These are phyloP conservation scores for Coniferiporia weirii DNA, from an alignment of 1,284 basidiomycete species.

Conservation along the genomic window DNA sequence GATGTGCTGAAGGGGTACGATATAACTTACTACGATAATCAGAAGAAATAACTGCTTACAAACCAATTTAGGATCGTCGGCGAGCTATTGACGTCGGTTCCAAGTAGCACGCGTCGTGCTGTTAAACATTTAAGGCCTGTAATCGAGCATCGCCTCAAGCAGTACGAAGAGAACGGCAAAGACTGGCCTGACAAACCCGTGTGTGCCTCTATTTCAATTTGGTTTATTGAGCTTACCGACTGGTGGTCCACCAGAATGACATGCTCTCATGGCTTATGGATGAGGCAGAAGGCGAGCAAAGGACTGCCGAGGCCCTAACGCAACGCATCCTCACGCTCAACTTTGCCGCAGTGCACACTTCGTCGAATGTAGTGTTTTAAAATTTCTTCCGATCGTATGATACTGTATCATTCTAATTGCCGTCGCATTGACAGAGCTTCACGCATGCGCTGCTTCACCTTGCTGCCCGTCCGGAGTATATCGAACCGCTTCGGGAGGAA, in stretches of 20 bases:
- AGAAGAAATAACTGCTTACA: not conserved
- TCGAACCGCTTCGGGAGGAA: constrained; percentile 40
- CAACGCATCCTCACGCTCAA: constrained; percentile 31
- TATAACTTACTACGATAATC: not conserved
- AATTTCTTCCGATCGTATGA: not conserved
- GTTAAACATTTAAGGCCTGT: constrained; percentile 31
- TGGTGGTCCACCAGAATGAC: constrained; percentile 31
- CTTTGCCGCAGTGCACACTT: constrained; percentile 38
- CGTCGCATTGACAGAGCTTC: constrained; percentile 26
- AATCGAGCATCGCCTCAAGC: constrained; percentile 32
- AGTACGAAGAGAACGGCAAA: constrained; percentile 28
- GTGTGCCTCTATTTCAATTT: constrained; percentile 6
- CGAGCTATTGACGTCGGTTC: constrained; percentile 5
- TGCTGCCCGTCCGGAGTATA: constrained; percentile 34
- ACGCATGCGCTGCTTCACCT: constrained; percentile 34
- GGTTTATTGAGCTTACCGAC: not conserved
- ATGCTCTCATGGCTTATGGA: constrained; percentile 42
- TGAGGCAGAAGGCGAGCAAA: constrained; percentile 30
- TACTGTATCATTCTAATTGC: not conserved
- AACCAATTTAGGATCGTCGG: constrained; percentile 1
- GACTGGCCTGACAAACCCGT: constrained; percentile 37
- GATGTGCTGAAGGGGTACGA: constrained; percentile 3
- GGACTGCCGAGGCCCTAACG: constrained; percentile 28
- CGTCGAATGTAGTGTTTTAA: constrained; percentile 25
- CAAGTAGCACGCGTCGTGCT: constrained; percentile 13